Conservation (phyloP, 2,329 filamentous ascomycete genomes). For the Fusarium torreyae region DNA sequence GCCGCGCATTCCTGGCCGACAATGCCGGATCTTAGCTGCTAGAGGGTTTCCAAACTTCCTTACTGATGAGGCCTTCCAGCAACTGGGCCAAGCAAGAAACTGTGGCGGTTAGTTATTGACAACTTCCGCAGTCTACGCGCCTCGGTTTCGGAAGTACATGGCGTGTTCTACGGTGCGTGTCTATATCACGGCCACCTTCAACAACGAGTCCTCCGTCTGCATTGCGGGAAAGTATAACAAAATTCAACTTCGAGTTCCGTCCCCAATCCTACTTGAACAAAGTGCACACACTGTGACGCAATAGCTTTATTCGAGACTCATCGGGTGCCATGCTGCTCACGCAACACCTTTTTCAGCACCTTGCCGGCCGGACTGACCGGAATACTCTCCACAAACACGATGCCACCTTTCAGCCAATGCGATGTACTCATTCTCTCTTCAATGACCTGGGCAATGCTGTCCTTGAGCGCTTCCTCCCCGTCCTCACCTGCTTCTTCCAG, state of each 20-base stretch:
- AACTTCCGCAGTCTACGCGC: neutral
- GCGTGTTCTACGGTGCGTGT: neutral
- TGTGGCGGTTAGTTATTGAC: too few species aligned
- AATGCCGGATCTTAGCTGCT: too few species aligned
- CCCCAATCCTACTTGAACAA: slow-evolving; percentile 4
- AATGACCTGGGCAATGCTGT: slow-evolving; percentile 12
- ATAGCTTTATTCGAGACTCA: slow-evolving; percentile 11
- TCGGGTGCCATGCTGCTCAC: slow-evolving; percentile 14
- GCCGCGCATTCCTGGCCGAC: too few species aligned
- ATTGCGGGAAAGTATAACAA: slow-evolving; percentile 7
- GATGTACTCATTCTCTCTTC: slow-evolving; percentile 18
- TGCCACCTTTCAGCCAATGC: slow-evolving; percentile 16
- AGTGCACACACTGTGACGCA: slow-evolving; percentile 6
- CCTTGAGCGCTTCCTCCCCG: slow-evolving; percentile 13
- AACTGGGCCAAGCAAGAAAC: too few species aligned
- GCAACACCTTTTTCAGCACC: slow-evolving; percentile 16
- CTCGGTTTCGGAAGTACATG: neutral
- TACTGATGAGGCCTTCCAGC: too few species aligned
- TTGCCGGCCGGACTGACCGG: slow-evolving; percentile 13
- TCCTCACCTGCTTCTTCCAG: slow-evolving; percentile 16
- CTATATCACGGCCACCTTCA: neutral
- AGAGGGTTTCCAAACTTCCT: too few species aligned
- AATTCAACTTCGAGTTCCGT: slow-evolving; percentile 3
- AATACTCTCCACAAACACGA: slow-evolving; percentile 15
- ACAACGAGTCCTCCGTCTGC: neutral